Conservation (phyloP, 192 early-diverging fungal species). For the Mortierella alpina region DNA sequence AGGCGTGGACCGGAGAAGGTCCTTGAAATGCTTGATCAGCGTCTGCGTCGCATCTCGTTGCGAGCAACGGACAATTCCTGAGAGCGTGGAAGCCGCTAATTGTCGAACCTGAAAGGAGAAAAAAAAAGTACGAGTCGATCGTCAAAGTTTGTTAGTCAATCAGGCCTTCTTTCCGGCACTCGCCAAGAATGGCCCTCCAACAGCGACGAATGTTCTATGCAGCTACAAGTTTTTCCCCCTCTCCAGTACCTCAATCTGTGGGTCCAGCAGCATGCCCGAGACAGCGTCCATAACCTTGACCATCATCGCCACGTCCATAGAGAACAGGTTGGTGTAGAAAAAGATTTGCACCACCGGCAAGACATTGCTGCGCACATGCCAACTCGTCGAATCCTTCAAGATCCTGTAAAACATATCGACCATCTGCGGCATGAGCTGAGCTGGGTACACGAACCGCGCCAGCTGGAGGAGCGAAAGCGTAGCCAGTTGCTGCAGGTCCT, state of each 20-base stretch:
- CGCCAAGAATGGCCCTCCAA: background rate
- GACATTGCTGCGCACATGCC: conserved; percentile 85
- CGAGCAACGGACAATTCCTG: conserved; percentile 80
- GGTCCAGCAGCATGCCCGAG: conserved; percentile 76
- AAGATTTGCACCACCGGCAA: conserved; percentile 89
- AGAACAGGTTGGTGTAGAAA: conserved; percentile 86
- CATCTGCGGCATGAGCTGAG: conserved; percentile 56
- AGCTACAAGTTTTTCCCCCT: background rate
- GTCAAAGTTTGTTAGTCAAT: no score
- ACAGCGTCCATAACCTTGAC: conserved; percentile 76
- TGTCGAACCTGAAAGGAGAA: conserved; percentile 66
- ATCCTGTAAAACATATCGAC: conserved; percentile 68
- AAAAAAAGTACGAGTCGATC: background rate
- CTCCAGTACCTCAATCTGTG: conserved; percentile 85
- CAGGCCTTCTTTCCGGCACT: no score
- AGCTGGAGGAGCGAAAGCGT: conserved; percentile 62
- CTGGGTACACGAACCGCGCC: conserved; percentile 65
- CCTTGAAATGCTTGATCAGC: conserved; percentile 60
- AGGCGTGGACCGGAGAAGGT: conserved; percentile 48
- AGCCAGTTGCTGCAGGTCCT: conserved; percentile 74
- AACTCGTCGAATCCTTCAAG: conserved; percentile 64
- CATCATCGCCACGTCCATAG: conserved; percentile 68
- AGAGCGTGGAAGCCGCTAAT: conserved; percentile 78
- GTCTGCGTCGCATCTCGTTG: conserved; percentile 70
- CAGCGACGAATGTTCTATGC: background rate